These are phyloP conservation scores for Lactarius tabidus DNA, from an alignment of 768 basidiomycete species.

Conservation along the genomic window DNA sequence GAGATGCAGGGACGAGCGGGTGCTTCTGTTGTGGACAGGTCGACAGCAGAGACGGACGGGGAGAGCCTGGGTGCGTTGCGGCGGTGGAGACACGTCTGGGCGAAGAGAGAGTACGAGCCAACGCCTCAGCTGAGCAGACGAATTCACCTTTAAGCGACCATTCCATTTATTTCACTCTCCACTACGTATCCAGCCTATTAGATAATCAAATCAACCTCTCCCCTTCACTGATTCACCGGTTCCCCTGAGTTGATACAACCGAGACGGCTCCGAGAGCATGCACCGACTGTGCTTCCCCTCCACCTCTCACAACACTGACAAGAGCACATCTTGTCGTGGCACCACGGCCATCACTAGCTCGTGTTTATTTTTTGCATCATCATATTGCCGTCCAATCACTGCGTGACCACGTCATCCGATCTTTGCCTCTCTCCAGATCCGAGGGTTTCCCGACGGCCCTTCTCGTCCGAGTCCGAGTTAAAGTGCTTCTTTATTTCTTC, in stretches of 20 bases:
- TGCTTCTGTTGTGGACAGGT: not conserved
- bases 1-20: not conserved
- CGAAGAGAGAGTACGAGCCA: not conserved
- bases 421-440: not conserved
- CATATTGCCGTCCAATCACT: not conserved
- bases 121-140: not conserved
- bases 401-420: not conserved
- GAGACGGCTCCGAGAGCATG: not conserved
- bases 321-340: not conserved
- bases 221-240: not conserved
- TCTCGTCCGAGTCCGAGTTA: not conserved
- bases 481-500: not conserved
- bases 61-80: not conserved
- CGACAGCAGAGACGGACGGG: not conserved
- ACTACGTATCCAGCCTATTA: not conserved
- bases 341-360: not conserved
- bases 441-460: not conserved
- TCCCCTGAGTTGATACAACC: not conserved
- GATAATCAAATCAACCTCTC: not conserved
- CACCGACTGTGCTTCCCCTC: not conserved
- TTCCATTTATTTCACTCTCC: slow-evolving; percentile 10
- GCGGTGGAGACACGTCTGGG: not conserved
- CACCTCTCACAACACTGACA: not conserved
- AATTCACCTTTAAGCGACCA: slow-evolving; percentile 10
- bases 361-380: not conserved